Evolutionary conservation across 2,329 filamentous ascomycete genomes (phyloP).

Genomic region (Erysiphe pulchra): DNA sequence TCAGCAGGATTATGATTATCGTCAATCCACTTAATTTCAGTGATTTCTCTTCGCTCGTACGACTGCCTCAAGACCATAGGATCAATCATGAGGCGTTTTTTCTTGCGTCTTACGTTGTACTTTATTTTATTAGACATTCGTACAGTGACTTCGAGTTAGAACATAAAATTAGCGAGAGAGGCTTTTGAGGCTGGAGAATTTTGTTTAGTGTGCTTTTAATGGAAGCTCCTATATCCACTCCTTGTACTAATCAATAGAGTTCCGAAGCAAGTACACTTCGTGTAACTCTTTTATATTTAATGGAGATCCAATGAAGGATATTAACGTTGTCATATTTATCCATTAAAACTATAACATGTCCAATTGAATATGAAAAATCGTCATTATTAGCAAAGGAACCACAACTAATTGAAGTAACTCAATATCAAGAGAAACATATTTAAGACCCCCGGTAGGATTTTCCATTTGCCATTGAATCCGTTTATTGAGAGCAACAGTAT

Average conservation of each 20-base stretch:
- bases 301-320: background rate
- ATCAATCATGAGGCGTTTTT: no score
- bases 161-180: background rate
- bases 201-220: constrained; percentile 1
- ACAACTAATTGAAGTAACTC: background rate
- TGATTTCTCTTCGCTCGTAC: no score
- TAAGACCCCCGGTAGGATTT: background rate
- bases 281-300: constrained; percentile 2
- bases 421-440: background rate
- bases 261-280: constrained; percentile 3
- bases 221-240: constrained; percentile 1
- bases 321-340: background rate
- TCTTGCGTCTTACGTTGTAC: no score
- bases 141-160: constrained; percentile 1
- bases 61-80: no score
- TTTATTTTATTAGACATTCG: constrained; percentile 1
- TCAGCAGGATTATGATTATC: no score
- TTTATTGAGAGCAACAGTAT: background rate
- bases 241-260: constrained; percentile 1
- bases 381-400: constrained; percentile 1
- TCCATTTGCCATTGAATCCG: background rate
- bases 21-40: no score
- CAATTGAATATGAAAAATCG: constrained; percentile 1
- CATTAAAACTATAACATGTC: background rate
- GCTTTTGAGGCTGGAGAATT: background rate